Base-by-base conservation (phyloP, 2,329 filamentous ascomycete genomes). In the Botrytis tulipae region DNA sequence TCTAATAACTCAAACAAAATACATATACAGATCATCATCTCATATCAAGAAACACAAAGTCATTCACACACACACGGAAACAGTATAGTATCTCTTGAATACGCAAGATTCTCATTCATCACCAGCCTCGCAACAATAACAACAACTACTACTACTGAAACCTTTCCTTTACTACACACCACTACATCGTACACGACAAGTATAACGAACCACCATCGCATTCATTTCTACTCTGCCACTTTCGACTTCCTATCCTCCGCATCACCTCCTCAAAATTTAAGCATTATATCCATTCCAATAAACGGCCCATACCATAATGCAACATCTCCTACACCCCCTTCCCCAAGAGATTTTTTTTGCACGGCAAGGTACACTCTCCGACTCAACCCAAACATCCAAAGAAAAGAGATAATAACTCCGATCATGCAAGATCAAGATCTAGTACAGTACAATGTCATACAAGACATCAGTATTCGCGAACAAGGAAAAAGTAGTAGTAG, bases 381-480 rank as follows among this genome's bases (percentile, higher is more conserved):
- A 29, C 16, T 8, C 40, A 20, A 42, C 68, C 29, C 37, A n/a
- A 70, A 35, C 14, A 61, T 61, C 29, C 68, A 70, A 70, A 25
- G 54, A 70, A 70, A 70, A 70, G 68, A 70, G 68, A 61, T 46
- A 46, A 46, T n/a, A 70, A 61, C 68, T 70, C 68, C 40, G 42
- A 70, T 70, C 54, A 46, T 46, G 54, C 29, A 61, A 61, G 68
- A 70, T 70, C 54, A 70, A 44, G 51, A 61, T 61, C 18, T 61
- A 70, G 54, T 70, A 61, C 54, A 67, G 51, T 59, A 70, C 35
- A 70, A 60, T 60, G 42, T 61, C n/a, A 70, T 70, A 61, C 40
- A 44, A n/a, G 51, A 59, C 68, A 70, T 59, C n/a, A 61, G 25
- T 46, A 20, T 54, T 46, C 54, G 40, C 51, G 20, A 61, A 70